Evolutionary conservation across 2,329 filamentous ascomycete genomes (phyloP).

Genomic region (Pseudocercospora eumusae): DNA sequence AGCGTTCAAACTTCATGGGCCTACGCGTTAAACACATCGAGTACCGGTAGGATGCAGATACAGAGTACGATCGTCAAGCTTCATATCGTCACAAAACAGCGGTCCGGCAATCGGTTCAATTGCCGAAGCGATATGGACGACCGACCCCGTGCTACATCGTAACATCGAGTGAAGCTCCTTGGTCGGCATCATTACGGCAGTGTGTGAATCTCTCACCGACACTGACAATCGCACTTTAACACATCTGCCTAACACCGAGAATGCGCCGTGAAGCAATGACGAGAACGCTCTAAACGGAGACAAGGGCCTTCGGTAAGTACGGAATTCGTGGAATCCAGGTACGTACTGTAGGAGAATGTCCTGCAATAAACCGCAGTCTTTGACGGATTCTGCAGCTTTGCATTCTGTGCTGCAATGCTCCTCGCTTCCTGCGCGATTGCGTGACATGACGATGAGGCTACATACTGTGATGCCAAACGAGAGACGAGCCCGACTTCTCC

Average conservation of each 20-base stretch:
- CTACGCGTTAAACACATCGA: neutral
- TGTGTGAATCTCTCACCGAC: neutral
- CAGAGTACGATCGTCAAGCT: conserved; percentile 3
- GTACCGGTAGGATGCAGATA: neutral
- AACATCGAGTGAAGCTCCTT: neutral
- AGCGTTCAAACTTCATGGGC: neutral
- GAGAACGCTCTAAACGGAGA: neutral
- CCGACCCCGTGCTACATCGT: neutral
- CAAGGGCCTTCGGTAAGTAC: neutral
- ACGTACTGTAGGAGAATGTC: neutral
- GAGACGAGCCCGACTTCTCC: neutral
- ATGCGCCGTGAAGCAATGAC: neutral
- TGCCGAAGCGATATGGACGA: conserved; percentile 3
- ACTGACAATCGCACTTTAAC: neutral
- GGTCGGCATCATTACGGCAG: neutral
- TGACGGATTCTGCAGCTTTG: too few relatives aligned
- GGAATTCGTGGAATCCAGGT: neutral
- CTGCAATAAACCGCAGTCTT: neutral
- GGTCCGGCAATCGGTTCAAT: conserved; percentile 6
- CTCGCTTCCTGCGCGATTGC: too few relatives aligned
- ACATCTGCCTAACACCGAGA: neutral
- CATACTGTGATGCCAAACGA: neutral
- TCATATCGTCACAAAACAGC: neutral
- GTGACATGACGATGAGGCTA: neutral
- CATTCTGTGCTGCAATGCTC: neutral